phyloP scores from a whole-genome alignment of 768 basidiomycete genomes.

The Punctularia strigosozonata region DNA sequence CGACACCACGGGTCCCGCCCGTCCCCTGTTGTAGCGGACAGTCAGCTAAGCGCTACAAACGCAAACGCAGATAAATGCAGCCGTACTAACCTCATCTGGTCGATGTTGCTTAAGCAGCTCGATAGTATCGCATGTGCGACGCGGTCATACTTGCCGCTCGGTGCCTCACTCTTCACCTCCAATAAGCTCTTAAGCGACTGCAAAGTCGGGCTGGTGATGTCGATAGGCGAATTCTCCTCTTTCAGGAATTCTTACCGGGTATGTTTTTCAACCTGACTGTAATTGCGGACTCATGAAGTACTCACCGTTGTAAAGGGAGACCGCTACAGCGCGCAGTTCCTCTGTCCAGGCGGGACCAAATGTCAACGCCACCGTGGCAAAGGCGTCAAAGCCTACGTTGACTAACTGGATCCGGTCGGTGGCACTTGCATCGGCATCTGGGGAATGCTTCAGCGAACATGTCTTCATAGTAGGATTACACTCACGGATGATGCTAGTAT shows the following conservation, averaged over 20 bases:
- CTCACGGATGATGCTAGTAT: constrained; percentile 41
- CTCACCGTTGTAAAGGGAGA: constrained; percentile 71
- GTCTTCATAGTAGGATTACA: constrained; percentile 7
- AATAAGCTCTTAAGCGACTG: constrained; percentile 70
- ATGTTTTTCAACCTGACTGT: background rate
- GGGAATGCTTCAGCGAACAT: background rate
- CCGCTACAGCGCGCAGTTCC: constrained; percentile 68
- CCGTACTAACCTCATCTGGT: constrained; percentile 86
- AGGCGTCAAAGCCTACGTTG: constrained; percentile 47
- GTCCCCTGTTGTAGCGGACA: constrained; percentile 39
- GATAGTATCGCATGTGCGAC: constrained; percentile 77
- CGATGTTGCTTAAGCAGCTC: constrained; percentile 73
- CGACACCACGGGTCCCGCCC: constrained; percentile 61
- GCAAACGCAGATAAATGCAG: constrained; percentile 1
- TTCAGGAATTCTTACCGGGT: constrained; percentile 79
- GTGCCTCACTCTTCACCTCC: constrained; percentile 33
- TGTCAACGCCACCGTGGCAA: constrained; percentile 43
- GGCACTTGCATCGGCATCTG: constrained; percentile 33
- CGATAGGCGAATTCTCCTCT: constrained; percentile 72
- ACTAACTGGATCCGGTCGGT: constrained; percentile 56
- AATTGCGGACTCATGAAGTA: background rate
- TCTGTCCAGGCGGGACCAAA: constrained; percentile 48
- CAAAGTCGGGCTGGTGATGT: constrained; percentile 71
- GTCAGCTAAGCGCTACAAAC: background rate
- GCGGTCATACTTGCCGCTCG: constrained; percentile 40